These are phyloP conservation scores for Xylona heveae DNA, from an alignment of 495 filamentous ascomycete species.

Conservation along the genomic window DNA sequence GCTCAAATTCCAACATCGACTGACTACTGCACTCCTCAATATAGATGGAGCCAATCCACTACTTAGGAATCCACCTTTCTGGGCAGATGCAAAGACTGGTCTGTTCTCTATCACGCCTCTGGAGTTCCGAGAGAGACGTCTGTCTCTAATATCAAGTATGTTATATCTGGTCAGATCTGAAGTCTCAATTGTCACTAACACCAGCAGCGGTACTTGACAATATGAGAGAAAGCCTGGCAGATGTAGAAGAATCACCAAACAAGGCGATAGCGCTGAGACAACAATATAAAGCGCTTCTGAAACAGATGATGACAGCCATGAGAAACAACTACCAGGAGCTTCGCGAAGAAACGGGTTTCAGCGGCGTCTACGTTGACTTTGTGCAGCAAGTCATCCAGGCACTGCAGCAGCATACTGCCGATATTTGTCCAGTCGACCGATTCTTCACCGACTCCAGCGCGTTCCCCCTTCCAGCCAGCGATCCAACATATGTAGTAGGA, in stretches of 20 bases:
- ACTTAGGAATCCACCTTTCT: constrained; percentile 41
- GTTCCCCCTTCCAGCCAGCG: constrained; percentile 42
- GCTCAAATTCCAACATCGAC: constrained; percentile 44
- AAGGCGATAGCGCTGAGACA: constrained; percentile 19
- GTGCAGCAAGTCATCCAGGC: constrained; percentile 40
- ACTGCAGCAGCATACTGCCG: constrained; percentile 41
- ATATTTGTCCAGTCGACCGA: constrained; percentile 36
- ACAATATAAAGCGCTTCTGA: constrained; percentile 33
- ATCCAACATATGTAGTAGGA: constrained; percentile 50
- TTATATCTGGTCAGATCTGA: not conserved
- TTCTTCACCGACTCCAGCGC: constrained; percentile 46
- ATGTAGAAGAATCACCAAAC: constrained; percentile 1
- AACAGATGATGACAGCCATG: constrained; percentile 42
- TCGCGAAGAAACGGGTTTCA: constrained; percentile 17
- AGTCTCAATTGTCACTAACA: constrained; percentile 3
- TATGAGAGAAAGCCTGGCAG: constrained; percentile 33
- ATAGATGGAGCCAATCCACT: constrained; percentile 23
- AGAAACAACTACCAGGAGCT: constrained; percentile 45
- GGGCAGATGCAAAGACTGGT: constrained; percentile 15
- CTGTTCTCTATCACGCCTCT: constrained; percentile 25
- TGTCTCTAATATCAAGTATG: constrained; percentile 33
- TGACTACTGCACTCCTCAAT: constrained; percentile 35
- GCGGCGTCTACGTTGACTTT: constrained; percentile 43
- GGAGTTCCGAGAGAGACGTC: constrained; percentile 34
- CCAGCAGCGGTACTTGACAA: constrained; percentile 28